A percentile compares a stretch with the other conserved stretches of the same genome.
Conservation (phyloP, 257 asterid genomes). For the Agastache rugosa region DNA sequence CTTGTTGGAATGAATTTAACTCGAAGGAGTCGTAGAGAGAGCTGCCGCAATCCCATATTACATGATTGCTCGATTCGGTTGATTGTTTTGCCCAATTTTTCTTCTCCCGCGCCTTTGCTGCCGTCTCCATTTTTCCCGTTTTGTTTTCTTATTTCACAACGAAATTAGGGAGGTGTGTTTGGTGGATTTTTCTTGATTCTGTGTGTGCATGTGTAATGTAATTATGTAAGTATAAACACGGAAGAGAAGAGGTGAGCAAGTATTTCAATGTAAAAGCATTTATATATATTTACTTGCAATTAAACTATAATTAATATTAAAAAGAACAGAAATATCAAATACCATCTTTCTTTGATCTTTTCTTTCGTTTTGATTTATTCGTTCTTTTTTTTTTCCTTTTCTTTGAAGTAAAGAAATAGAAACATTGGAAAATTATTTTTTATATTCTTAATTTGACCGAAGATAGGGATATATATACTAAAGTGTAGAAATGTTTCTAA, state of each 20-base stretch:
- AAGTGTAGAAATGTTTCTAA: not conserved
- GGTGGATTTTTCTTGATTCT: not conserved
- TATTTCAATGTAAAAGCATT: too few relatives aligned
- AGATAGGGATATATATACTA: not conserved
- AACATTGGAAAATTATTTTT: not conserved
- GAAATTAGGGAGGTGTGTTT: not conserved
- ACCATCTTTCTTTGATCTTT: not conserved
- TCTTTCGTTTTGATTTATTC: not conserved
- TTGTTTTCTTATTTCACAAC: not conserved
- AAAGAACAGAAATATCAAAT: too few relatives aligned
- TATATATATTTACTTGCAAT: not conserved
- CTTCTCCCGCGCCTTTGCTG: slow-evolving; percentile 10
- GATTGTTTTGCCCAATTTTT: slow-evolving; percentile 20
- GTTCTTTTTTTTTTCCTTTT: not conserved
- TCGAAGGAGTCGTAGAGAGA: slow-evolving; percentile 83
- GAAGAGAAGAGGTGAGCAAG: not conserved
- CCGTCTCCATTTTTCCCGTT: slow-evolving; percentile 30
- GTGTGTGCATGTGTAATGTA: not conserved
- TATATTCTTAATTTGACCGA: not conserved
- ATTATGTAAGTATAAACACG: not conserved
- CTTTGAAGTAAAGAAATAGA: not conserved
- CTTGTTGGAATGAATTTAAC: slow-evolving; percentile 61
- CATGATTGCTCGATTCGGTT: slow-evolving; percentile 27
- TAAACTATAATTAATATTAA: too few relatives aligned
- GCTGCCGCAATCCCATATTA: slow-evolving; percentile 80